Conservation (phyloP, 2,329 filamentous ascomycete genomes). For the Thielaviopsis populi region DNA sequence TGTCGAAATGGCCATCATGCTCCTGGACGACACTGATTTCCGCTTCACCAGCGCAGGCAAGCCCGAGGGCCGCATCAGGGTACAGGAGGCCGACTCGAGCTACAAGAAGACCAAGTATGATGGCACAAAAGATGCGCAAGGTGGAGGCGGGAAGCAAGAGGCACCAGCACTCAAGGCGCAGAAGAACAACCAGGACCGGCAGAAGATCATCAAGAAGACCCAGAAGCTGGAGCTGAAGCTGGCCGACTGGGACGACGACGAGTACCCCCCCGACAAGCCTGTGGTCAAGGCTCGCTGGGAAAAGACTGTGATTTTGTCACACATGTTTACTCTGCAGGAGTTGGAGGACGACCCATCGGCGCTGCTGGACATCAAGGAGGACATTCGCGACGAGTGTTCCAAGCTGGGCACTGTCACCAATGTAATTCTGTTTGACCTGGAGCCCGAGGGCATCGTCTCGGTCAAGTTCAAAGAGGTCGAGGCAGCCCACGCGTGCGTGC, state of each 20-base stretch:
- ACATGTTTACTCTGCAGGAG: conserved; percentile 84
- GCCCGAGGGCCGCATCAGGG: conserved; percentile 53
- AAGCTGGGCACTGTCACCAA: conserved; percentile 83
- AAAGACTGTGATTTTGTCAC: conserved; percentile 72
- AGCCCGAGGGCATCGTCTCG: conserved; percentile 68
- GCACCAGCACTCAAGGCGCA: conserved; percentile 23
- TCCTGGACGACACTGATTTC: conserved; percentile 72
- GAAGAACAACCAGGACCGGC: conserved; percentile 53
- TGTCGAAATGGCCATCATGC: conserved; percentile 69
- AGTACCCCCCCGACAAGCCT: conserved; percentile 34
- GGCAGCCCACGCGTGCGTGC: conserved; percentile 56
- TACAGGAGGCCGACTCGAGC: conserved; percentile 72
- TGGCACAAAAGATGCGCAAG: conserved; percentile 30
- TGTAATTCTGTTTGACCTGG: conserved; percentile 77
- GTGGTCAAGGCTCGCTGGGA: conserved; percentile 42
- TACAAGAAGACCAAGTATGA: conserved; percentile 79
- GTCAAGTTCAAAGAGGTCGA: conserved; percentile 64
- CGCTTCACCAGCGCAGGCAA: conserved; percentile 42
- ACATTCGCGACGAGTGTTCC: conserved; percentile 77
- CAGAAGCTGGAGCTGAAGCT: conserved; percentile 85
- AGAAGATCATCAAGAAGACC: conserved; percentile 81
- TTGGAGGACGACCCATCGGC: conserved; percentile 72
- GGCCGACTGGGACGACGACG: conserved; percentile 86
- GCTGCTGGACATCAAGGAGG: conserved; percentile 82
- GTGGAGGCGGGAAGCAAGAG: conserved; percentile 19